phyloP scores from a whole-genome alignment of 768 basidiomycete genomes.

The Tylopilus cervinicoccineus region DNA sequence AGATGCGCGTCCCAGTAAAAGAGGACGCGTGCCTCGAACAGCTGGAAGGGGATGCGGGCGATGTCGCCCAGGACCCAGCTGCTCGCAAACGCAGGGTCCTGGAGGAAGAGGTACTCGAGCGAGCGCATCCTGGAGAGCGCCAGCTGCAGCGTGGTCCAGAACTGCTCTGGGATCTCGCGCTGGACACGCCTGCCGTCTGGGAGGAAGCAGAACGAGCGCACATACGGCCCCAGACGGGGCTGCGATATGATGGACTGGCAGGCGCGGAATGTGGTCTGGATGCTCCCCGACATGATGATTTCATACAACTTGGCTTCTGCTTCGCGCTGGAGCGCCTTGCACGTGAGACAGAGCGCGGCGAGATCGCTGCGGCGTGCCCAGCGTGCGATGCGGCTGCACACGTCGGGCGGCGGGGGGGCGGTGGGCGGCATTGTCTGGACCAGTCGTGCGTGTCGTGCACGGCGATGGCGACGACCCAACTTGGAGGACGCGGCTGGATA shows the following conservation, averaged over 20 bases:
- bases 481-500: not conserved
- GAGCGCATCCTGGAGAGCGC: conserved; percentile 43
- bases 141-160: conserved; percentile 43
- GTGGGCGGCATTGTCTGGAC: conserved; percentile 11
- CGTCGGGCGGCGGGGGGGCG: conserved; percentile 39
- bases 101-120: conserved; percentile 42
- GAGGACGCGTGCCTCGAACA: conserved; percentile 45
- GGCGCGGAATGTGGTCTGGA: conserved; percentile 32
- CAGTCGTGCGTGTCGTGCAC: not conserved
- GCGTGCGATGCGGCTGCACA: conserved; percentile 39
- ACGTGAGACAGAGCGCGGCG: conserved; percentile 40
- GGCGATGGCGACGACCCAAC: not conserved
- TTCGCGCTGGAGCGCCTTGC: conserved; percentile 43
- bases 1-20: conserved; percentile 46
- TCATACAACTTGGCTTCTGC: conserved; percentile 48
- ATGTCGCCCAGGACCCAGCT: conserved; percentile 45
- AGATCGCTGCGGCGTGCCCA: conserved; percentile 37
- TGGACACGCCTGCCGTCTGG: conserved; percentile 29
- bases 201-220: conserved; percentile 42
- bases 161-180: conserved; percentile 26
- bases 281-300: conserved; percentile 36
- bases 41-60: conserved; percentile 40
- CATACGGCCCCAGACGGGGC: conserved; percentile 37
- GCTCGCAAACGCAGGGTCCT: conserved; percentile 36
- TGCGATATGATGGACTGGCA: conserved; percentile 36